These are phyloP conservation scores for Sugiyamaella boreocaroliniensis DNA, from an alignment of 805 yeast species.

Conservation along the genomic window DNA sequence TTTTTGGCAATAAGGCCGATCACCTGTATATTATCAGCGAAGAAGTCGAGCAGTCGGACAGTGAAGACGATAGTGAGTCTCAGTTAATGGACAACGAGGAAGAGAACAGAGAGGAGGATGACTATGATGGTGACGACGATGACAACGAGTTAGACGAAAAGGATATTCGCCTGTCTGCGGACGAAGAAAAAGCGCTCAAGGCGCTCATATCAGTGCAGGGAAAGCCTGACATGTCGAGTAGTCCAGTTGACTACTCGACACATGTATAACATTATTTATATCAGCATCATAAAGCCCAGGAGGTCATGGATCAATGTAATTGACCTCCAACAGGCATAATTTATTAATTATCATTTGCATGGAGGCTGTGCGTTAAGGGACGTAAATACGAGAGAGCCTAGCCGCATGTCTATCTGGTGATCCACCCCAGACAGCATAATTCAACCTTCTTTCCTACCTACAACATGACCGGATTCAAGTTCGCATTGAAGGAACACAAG, in stretches of 20 bases:
- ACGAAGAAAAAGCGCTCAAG: conserved; percentile 7
- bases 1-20: not conserved
- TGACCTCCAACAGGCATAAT: too few species aligned
- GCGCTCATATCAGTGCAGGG: not conserved
- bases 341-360: too few species aligned
- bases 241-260: not conserved
- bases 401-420: too few species aligned
- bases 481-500: conserved; percentile 17
- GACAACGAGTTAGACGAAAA: conserved; percentile 1
- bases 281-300: not conserved
- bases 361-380: too few species aligned
- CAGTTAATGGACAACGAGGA: not conserved
- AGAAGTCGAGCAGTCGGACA: conserved; percentile 1
- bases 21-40: not conserved
- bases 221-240: not conserved
- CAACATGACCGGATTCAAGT: conserved; percentile 10
- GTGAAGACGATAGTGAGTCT: not conserved
- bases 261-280: not conserved
- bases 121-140: conserved; percentile 1
- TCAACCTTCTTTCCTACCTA: not conserved
- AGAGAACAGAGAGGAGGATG: conserved; percentile 1
- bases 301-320: too few species aligned
- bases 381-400: too few species aligned
- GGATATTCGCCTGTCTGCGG: conserved; percentile 6
- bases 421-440: not conserved